These are phyloP conservation scores for Sphenostylis stenocarpa DNA, from an alignment of 306 rosid genomes.

Conservation along the genomic window DNA sequence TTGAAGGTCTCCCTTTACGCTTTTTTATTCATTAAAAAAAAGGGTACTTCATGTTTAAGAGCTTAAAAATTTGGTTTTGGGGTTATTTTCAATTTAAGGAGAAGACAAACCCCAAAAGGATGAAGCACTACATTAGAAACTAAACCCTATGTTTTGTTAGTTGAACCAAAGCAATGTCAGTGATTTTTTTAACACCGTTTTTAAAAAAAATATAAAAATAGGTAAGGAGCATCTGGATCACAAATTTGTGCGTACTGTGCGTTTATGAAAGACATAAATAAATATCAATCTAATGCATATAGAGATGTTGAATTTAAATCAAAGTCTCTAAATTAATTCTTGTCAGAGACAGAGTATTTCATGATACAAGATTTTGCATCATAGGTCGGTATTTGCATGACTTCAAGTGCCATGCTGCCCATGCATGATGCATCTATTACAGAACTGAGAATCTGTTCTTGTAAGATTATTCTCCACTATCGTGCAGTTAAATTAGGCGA, in stretches of 20 bases:
- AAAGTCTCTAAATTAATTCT: not conserved
- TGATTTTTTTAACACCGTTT: not conserved
- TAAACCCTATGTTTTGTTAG: not conserved
- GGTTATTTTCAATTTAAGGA: not conserved
- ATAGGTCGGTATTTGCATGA: constrained; percentile 13
- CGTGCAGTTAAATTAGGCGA: constrained; percentile 14
- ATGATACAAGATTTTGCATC: not conserved
- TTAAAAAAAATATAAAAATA: not conserved
- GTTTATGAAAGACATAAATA: not conserved
- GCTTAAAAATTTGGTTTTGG: not conserved
- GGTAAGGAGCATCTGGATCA: not conserved
- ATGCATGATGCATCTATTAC: not conserved
- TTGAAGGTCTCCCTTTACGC: not conserved
- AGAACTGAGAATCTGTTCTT: not conserved
- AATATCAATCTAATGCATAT: not conserved
- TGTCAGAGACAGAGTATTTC: not conserved
- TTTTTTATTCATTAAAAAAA: not conserved
- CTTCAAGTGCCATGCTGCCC: not conserved
- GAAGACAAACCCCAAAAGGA: not conserved
- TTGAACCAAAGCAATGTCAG: not conserved
- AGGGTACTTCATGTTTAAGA: not conserved
- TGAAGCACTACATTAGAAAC: not conserved
- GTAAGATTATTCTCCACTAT: not conserved
- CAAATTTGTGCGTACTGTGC: not conserved
- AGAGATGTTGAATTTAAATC: not conserved